Evolutionary conservation across 495 filamentous ascomycete genomes (phyloP).

Genomic region (Amniculicola lignicola): DNA sequence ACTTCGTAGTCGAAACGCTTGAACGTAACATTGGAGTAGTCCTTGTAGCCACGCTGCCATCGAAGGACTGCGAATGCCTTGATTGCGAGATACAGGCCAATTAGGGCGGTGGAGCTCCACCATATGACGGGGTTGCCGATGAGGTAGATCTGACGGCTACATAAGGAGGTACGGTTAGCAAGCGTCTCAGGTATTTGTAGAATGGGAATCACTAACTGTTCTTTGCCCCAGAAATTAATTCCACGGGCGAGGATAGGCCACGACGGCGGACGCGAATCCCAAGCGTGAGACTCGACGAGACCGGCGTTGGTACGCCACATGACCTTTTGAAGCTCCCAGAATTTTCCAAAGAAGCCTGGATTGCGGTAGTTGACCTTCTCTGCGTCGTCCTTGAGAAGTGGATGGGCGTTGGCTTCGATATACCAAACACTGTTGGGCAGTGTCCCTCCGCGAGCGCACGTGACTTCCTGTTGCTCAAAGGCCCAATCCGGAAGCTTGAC

Average conservation of each 20-base stretch:
- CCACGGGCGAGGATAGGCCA: conserved; percentile 93
- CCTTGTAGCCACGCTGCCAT: conserved; percentile 88
- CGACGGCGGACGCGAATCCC: conserved; percentile 91
- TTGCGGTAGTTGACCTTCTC: conserved; percentile 95
- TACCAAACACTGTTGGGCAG: conserved; percentile 97
- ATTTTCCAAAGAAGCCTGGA: conserved; percentile 95
- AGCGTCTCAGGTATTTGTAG: neutral
- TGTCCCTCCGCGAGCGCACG: conserved; percentile 88
- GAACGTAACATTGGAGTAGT: conserved; percentile 77
- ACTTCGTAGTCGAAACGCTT: conserved; percentile 98
- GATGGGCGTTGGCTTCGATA: conserved; percentile 83
- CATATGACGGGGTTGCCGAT: conserved; percentile 94
- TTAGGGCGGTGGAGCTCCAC: conserved; percentile 83
- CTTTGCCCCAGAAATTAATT: conserved; percentile 98
- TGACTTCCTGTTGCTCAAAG: conserved; percentile 96
- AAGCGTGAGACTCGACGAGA: conserved; percentile 91
- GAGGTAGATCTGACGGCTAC: conserved; percentile 86
- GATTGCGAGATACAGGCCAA: conserved; percentile 74
- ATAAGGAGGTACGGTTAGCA: neutral
- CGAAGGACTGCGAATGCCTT: conserved; percentile 84
- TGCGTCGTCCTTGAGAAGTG: conserved; percentile 64
- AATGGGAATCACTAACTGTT: conserved; percentile 39
- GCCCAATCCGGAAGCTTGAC: conserved; percentile 98
- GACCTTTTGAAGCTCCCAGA: conserved; percentile 98
- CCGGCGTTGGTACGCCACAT: conserved; percentile 99